A percentile compares a stretch with the other conserved stretches of the same genome.
These are phyloP conservation scores for Lagerstroemia speciosa DNA, from an alignment of 345 rosid species.

Conservation along the genomic window DNA sequence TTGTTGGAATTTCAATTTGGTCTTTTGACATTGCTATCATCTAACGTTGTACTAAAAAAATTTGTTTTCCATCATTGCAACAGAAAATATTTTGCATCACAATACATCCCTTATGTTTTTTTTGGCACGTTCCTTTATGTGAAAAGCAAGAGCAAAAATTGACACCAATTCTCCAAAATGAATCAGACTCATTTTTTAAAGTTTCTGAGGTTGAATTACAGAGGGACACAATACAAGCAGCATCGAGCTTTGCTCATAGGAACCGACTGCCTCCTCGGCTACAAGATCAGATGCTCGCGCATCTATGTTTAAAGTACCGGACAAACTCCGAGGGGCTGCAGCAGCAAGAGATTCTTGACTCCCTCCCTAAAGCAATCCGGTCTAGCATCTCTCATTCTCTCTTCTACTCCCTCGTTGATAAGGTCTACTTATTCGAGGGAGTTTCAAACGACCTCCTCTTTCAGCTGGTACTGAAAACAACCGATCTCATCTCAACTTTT, in stretches of 20 bases:
- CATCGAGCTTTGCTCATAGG: constrained; percentile 61
- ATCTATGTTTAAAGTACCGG: constrained; percentile 59
- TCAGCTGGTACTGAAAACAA: constrained; percentile 46
- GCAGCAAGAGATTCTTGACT: constrained; percentile 72
- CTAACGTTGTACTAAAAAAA: too few species aligned
- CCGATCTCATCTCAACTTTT: background rate
- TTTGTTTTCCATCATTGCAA: too few species aligned
- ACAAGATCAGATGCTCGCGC: constrained; percentile 81
- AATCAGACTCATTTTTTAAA: background rate
- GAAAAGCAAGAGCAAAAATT: too few species aligned
- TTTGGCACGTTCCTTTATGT: too few species aligned
- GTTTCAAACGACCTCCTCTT: constrained; percentile 69
- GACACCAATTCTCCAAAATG: background rate
- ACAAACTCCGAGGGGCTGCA: constrained; percentile 71
- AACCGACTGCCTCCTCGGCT: constrained; percentile 51
- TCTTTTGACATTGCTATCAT: too few species aligned
- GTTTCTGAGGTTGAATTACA: constrained; percentile 15
- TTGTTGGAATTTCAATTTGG: background rate
- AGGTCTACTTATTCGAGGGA: constrained; percentile 58
- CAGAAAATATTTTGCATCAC: too few species aligned
- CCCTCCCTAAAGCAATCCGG: constrained; percentile 71
- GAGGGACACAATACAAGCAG: constrained; percentile 82
- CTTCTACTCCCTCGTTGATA: constrained; percentile 61
- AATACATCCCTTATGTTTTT: too few species aligned
- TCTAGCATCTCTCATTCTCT: constrained; percentile 67